phyloP scores from a whole-genome alignment of 2,329 filamentous ascomycete species.

The Aschersonia sp. region DNA sequence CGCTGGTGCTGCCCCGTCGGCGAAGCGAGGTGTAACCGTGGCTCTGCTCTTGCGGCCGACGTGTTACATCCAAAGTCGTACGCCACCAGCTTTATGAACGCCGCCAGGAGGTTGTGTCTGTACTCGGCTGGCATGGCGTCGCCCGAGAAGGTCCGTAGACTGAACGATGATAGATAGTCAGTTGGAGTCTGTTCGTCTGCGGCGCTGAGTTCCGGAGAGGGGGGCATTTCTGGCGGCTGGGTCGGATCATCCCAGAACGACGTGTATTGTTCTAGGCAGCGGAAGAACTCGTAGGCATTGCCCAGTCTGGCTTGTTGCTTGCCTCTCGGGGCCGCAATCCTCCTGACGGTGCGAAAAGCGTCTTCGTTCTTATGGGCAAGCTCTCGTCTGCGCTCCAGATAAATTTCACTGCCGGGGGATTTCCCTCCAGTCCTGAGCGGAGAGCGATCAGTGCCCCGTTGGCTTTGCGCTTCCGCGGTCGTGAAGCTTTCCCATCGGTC shows the following conservation, averaged over 20 bases:
- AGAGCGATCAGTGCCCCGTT: slow-evolving; percentile 31
- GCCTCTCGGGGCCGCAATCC: slow-evolving; percentile 39
- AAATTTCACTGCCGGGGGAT: slow-evolving; percentile 43
- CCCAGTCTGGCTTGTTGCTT: slow-evolving; percentile 40
- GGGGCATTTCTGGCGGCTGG: slow-evolving; percentile 14
- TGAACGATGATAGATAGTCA: slow-evolving; percentile 4
- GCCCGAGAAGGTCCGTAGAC: slow-evolving; percentile 31
- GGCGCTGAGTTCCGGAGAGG: slow-evolving; percentile 16
- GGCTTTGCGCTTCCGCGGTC: slow-evolving; percentile 31
- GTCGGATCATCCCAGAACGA: slow-evolving; percentile 50
- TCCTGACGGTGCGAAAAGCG: slow-evolving; percentile 46
- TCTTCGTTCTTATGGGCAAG: slow-evolving; percentile 40
- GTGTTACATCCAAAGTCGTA: slow-evolving; percentile 55
- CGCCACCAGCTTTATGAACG: slow-evolving; percentile 49
- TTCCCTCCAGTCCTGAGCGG: slow-evolving; percentile 36
- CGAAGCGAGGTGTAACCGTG: slow-evolving; percentile 40
- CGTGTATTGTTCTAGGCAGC: slow-evolving; percentile 44
- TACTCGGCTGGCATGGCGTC: slow-evolving; percentile 43
- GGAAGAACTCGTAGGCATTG: slow-evolving; percentile 53
- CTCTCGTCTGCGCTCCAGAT: slow-evolving; percentile 43
- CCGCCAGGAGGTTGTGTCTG: slow-evolving; percentile 39
- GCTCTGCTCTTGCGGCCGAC: slow-evolving; percentile 39
- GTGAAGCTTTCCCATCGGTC: slow-evolving; percentile 33
- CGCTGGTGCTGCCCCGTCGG: slow-evolving; percentile 16
- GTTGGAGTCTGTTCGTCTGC: slow-evolving; percentile 6